Base-by-base conservation (phyloP, 2,329 filamentous ascomycete species). In the Aspergillus ruber region DNA sequence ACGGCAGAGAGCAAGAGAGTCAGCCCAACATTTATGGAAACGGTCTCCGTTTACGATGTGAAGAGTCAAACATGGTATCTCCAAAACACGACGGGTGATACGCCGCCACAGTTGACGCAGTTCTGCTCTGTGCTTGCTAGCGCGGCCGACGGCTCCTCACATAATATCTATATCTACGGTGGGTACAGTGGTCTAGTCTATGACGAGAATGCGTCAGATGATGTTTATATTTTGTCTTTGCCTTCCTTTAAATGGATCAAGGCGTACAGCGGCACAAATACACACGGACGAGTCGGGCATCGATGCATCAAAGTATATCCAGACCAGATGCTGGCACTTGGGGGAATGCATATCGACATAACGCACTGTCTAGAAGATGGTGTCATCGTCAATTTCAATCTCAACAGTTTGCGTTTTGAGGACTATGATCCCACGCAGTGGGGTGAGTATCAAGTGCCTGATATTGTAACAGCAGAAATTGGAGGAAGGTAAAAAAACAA, bases 131-230 rank as follows among this genome's bases (percentile, higher is more conserved):
- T 70, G 1, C 60, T 71, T 13, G 69, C 68, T 0, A 56, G 60
- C 17, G 65, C 70, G 2, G 42, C 61, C 12, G 70, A 73, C 45
- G 55, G 54, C 3, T 69, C 65, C 6, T 72, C 69, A 0, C 68
- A 75, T 44, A 76, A 76, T 45, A 73, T 79, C 36, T 72, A 74
- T 44, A 63, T 79, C 43, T 78, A 77, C 47, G 76, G 76, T 15
- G 76, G 76, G 6, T 62, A 73, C 48, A 68, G 59, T 12, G 54
- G 62, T 9, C 49, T 59, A 8, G 53, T 52, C 0, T 67, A 58
- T 21, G 75, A 77, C 45, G n/a, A 39, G 36, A 27, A 27, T 27
- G 25, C 25, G 25, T 27, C 25, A 27, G 25, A 27, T 27, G 73
- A 76, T 35, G 58, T 74, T 6, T 74, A 71, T 44, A 64, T 74